phyloP scores from a whole-genome alignment of 2,329 filamentous ascomycete species.

The Colletotrichum melonis region DNA sequence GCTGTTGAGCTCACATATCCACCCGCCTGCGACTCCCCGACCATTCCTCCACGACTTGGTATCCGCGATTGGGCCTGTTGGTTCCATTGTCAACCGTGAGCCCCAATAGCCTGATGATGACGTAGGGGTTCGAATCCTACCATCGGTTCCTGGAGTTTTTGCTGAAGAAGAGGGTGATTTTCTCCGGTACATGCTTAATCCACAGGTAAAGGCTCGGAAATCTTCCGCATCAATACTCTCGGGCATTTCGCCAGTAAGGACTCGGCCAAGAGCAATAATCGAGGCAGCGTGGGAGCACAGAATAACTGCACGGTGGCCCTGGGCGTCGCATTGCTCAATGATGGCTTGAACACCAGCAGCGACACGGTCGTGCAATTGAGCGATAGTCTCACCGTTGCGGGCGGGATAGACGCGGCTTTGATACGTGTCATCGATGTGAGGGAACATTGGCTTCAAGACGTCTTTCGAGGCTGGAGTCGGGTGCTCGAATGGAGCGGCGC shows the following conservation, averaged over 20 bases:
- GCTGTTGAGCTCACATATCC: conserved; percentile 83
- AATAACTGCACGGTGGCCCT: conserved; percentile 76
- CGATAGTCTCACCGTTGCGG: conserved; percentile 81
- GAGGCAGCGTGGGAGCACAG: conserved; percentile 92
- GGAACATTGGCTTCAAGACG: conserved; percentile 76
- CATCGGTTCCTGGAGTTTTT: not conserved
- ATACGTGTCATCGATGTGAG: conserved; percentile 68
- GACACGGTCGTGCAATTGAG: conserved; percentile 82
- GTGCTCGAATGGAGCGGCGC: conserved; percentile 85
- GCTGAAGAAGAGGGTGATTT: conserved; percentile 32
- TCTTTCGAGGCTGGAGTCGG: conserved; percentile 77
- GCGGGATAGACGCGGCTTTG: conserved; percentile 74
- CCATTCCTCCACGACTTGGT: conserved; percentile 65
- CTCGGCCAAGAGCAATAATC: conserved; percentile 86
- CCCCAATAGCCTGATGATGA: conserved; percentile 21
- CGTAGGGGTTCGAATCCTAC: conserved; percentile 30
- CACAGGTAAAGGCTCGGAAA: conserved; percentile 87
- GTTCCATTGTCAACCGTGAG: conserved; percentile 19
- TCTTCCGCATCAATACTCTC: conserved; percentile 78
- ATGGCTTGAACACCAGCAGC: conserved; percentile 77
- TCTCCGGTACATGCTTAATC: conserved; percentile 73
- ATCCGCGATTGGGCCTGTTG: conserved; percentile 31
- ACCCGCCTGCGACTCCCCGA: conserved; percentile 77
- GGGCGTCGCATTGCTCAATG: conserved; percentile 77
- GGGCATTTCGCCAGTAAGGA: conserved; percentile 83